Base-by-base conservation (phyloP, 495 filamentous ascomycete genomes). In the Patellaria atrata region DNA sequence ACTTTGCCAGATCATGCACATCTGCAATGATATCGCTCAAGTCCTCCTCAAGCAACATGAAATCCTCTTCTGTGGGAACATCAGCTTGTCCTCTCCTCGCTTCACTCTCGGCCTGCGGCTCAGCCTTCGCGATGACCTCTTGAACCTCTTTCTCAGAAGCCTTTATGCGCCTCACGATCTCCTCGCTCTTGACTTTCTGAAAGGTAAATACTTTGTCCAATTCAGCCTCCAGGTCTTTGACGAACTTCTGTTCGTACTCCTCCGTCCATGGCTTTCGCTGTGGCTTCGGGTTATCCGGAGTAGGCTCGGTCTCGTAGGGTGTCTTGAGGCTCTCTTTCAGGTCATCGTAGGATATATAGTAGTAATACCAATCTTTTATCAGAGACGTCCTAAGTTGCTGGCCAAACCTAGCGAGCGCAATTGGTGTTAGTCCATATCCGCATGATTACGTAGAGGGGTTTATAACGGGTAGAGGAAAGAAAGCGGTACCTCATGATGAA, bases 21-120 rank as follows among this genome's bases (percentile, higher is more conserved):
- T 99, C 89, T 34, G 91, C 91, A 55, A 96, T 99, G 49, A 96
- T 87, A 53, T 99, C 89, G 57, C 82, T 91, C 53, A 99, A 55
- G 44, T 92, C 82, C 58, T 93, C 81, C 60, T 99, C 91, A 26
- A 99, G 67, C 48, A 89, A 61, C 67, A 89, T 70, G 53, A 93
- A 96, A 52, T 94, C 85, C 40, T 94, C 85, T 51, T 96, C 89
- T 4, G 73, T 75, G 2, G 79, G 75, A 0, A 61, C 68, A 15
- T 73, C 70, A 48, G 71, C 55, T 27, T 59, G 27, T 17, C 29
- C 49, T 26, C 40, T 38, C 22, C 25, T 21, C 19, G 34, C 42
- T 22, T 34, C 45, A n/a, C n/a, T n/a, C n/a, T n/a, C n/a, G n/a
- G n/a, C n/a, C 50, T 26, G 51, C 32, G 24, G 24, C 28, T 46